phyloP scores from a whole-genome alignment of 192 early-diverging fungal genomes.

The Linnemannia exigua region DNA sequence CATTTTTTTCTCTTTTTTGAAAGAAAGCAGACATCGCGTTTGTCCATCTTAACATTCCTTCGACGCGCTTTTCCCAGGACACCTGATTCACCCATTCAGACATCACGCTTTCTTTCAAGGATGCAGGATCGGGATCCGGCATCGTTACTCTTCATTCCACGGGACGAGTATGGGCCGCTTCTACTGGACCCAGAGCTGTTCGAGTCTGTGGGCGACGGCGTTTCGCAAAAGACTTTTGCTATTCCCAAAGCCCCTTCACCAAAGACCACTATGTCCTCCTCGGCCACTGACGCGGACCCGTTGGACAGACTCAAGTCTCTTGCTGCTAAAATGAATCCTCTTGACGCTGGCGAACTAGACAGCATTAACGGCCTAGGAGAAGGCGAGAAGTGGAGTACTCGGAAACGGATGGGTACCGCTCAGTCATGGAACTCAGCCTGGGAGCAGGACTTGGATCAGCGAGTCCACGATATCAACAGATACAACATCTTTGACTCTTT shows the following conservation, averaged over 20 bases:
- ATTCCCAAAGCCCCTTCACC: slow-evolving; percentile 3
- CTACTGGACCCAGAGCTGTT: slow-evolving; percentile 28
- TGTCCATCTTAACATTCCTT: neutral
- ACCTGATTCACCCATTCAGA: neutral
- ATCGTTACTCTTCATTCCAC: slow-evolving; percentile 26
- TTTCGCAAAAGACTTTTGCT: slow-evolving; percentile 8
- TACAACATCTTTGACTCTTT: slow-evolving; percentile 23
- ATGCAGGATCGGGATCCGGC: slow-evolving; percentile 48
- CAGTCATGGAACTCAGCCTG: slow-evolving; percentile 18
- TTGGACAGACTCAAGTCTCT: slow-evolving; percentile 16
- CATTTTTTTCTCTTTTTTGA: neutral
- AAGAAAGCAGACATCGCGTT: neutral
- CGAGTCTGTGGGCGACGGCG: slow-evolving; percentile 27
- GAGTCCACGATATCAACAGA: slow-evolving; percentile 17
- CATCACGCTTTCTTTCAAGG: neutral
- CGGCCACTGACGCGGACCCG: neutral
- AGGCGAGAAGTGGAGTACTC: neutral
- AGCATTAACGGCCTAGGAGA: neutral
- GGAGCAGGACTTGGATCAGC: slow-evolving; percentile 31
- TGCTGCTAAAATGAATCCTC: slow-evolving; percentile 7
- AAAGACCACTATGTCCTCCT: neutral
- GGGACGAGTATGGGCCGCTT: slow-evolving; percentile 22
- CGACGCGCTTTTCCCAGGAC: neutral
- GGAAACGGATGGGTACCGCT: neutral
- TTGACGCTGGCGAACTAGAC: neutral